Base-by-base conservation (phyloP, 1,139 yeast genomes). In the Saccharomyces hybrid region DNA sequence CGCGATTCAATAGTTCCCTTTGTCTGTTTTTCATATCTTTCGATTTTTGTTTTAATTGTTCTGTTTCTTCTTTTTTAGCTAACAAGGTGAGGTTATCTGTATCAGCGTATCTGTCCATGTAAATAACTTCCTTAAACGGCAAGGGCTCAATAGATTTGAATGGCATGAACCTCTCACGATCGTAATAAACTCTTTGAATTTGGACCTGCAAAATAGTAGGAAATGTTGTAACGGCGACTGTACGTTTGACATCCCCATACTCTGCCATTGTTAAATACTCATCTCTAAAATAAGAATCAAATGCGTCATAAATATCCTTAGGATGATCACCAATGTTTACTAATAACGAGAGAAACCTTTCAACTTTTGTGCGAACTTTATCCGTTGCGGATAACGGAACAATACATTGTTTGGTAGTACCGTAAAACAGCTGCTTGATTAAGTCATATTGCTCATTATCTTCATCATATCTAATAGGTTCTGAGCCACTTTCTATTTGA, bases 181-280 rank as follows among this genome's bases (percentile, higher is more conserved):
- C 97, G 70, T 86, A 93, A 68, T 89, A 86, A 0, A 91, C 98
- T 65, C 99, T 78, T 70, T 91, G 98, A 3, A 93, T 88, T 67
- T 93, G 99, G 52, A 93, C 81, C 68, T 93, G 99, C 52, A 93
- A 72, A 51, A 93, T 81, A 8, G 84, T 84, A 0, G 99, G 99
- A 14, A 89, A 73, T 57, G 82, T 77, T 13, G 81, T 76, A 6
- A 91, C 80, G 0, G 95, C 82, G 48, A 89, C 78, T 0, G 86
- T 79, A 65, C 95, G 82, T 57, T 86, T 86, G 4, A 82, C 90
- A 47, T 77, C 76, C 1, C 93, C 96, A 41, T 67, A 65, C 48
- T 86, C 95, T 53, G 87, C 78, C 50, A 80, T 78, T 1, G 83
- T 80, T 47, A 86, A 71, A 59, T 84, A 89, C 57, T 88, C 96